phyloP scores from a whole-genome alignment of 2,329 filamentous ascomycete species.

The Pleomassaria siparia region DNA sequence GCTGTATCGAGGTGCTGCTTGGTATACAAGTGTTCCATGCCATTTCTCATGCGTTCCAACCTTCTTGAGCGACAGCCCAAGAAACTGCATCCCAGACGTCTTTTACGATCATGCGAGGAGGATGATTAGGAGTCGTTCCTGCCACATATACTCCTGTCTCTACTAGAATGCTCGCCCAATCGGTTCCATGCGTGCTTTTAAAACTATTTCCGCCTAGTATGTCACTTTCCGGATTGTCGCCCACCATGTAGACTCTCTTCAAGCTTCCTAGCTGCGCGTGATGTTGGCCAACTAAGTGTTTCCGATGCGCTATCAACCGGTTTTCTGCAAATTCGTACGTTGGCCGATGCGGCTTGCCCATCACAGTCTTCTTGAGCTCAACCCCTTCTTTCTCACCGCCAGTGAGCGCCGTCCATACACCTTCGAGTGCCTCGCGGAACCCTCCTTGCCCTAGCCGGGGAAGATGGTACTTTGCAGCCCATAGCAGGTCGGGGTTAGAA shows the following conservation, averaged over 20 bases:
- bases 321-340: constrained; percentile 87
- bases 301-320: constrained; percentile 64
- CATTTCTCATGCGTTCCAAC: constrained; percentile 45
- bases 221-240: constrained; percentile 74
- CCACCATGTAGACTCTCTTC: constrained; percentile 87
- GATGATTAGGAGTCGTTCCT: constrained; percentile 57
- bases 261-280: constrained; percentile 50
- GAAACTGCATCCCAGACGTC: constrained; percentile 76
- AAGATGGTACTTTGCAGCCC: constrained; percentile 81
- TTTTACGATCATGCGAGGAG: constrained; percentile 67
- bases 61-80: constrained; percentile 66
- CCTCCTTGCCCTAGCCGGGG: constrained; percentile 90
- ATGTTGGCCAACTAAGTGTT: constrained; percentile 46
- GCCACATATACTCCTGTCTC: constrained; percentile 74
- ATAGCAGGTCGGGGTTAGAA: constrained; percentile 86
- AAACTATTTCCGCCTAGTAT: constrained; percentile 85
- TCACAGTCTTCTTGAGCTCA: constrained; percentile 63
- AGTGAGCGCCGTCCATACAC: constrained; percentile 75
- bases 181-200: constrained; percentile 63
- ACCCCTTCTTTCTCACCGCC: constrained; percentile 56
- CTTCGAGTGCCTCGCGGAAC: constrained; percentile 79
- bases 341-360: constrained; percentile 77
- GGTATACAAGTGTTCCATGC: no score
- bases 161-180: constrained; percentile 77
- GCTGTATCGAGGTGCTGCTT: no score